These are phyloP conservation scores for Wickerhamiella brachini DNA, from an alignment of 805 yeast genomes.

Conservation along the genomic window DNA sequence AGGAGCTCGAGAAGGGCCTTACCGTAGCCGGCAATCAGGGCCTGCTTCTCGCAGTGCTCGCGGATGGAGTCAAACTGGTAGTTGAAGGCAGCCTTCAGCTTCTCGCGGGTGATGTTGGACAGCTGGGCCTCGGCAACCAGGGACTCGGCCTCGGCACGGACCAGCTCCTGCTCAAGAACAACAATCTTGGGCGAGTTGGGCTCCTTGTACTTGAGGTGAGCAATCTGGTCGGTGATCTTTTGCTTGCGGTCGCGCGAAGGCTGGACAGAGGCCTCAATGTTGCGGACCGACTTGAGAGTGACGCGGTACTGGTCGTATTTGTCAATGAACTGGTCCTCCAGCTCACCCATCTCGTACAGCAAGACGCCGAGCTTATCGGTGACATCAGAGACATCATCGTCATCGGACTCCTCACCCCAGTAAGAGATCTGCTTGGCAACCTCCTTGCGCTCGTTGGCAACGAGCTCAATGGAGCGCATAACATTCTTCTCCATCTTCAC, in stretches of 20 bases:
- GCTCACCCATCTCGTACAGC: slow-evolving; percentile 91
- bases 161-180: slow-evolving; percentile 94
- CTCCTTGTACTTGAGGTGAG: slow-evolving; percentile 94
- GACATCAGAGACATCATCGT: slow-evolving; percentile 92
- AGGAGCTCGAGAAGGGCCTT: slow-evolving; percentile 89
- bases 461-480: slow-evolving; percentile 84
- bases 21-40: slow-evolving; percentile 97
- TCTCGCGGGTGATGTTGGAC: slow-evolving; percentile 95
- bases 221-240: slow-evolving; percentile 94
- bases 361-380: slow-evolving; percentile 95
- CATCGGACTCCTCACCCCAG: slow-evolving; percentile 92
- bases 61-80: slow-evolving; percentile 92
- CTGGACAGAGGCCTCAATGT: slow-evolving; percentile 95
- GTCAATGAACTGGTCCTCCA: slow-evolving; percentile 96
- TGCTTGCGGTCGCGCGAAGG: slow-evolving; percentile 97
- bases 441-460: slow-evolving; percentile 85
- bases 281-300: slow-evolving; percentile 85
- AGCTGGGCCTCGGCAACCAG: slow-evolving; percentile 98
- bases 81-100: slow-evolving; percentile 91
- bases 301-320: slow-evolving; percentile 96
- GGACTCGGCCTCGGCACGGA: slow-evolving; percentile 98
- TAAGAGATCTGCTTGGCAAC: slow-evolving; percentile 93
- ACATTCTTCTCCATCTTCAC: slow-evolving; percentile 95
- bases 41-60: slow-evolving; percentile 91
- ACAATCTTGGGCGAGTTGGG: slow-evolving; percentile 94